Conservation (phyloP, 1,139 yeast genomes). For the Geotrichum europaeum region DNA sequence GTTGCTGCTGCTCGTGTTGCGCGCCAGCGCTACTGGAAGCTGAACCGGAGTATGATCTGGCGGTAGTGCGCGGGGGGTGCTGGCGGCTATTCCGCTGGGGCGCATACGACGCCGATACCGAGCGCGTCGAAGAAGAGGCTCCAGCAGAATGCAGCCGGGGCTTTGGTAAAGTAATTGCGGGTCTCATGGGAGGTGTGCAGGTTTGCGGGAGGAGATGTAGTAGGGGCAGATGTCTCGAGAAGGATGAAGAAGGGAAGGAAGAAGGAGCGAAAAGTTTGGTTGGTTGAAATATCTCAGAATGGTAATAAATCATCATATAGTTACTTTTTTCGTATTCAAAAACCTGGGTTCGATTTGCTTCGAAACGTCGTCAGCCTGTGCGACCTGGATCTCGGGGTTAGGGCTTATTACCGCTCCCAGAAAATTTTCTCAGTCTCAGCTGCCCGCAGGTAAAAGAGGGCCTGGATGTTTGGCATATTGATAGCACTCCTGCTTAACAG, state of each 20-base stretch:
- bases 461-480: neutral
- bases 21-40: neutral
- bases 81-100: neutral
- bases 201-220: neutral
- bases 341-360: neutral
- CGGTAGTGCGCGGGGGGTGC: neutral
- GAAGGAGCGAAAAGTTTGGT: neutral
- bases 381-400: neutral
- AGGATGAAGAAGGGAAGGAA: neutral
- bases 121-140: neutral
- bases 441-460: neutral
- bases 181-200: neutral
- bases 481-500: neutral
- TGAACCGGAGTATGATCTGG: neutral
- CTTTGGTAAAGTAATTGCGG: conserved; percentile 11
- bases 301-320: neutral
- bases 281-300: neutral
- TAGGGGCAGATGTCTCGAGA: neutral
- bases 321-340: neutral
- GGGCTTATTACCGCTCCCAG: neutral
- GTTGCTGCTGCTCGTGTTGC: neutral
- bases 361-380: neutral
- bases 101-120: neutral
- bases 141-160: conserved; percentile 5
- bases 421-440: neutral